These are phyloP conservation scores for Colletotrichum graminicola DNA, from an alignment of 2,329 filamentous ascomycete species.

Conservation along the genomic window DNA sequence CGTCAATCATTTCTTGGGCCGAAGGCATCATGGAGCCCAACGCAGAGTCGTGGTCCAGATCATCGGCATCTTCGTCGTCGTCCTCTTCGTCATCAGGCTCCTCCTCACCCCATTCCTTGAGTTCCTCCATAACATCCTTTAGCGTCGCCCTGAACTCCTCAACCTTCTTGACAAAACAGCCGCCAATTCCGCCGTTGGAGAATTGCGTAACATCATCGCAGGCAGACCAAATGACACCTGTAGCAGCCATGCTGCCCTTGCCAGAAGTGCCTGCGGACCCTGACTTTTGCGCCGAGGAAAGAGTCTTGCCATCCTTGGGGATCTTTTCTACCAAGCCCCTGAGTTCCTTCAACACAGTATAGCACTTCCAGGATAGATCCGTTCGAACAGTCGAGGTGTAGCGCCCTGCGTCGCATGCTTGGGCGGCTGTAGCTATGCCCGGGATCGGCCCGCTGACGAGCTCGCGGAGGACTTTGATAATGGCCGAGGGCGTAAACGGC, in stretches of 20 bases:
- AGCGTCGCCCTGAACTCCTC: conserved; percentile 81
- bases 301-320: conserved; percentile 66
- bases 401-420: conserved; percentile 70
- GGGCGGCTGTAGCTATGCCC: conserved; percentile 77
- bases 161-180: conserved; percentile 77
- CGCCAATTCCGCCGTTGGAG: conserved; percentile 75
- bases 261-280: conserved; percentile 52
- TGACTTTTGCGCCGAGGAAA: conserved; percentile 61
- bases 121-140: conserved; percentile 85
- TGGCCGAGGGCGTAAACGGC: conserved; percentile 85
- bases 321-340: conserved; percentile 71
- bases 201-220: conserved; percentile 80
- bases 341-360: conserved; percentile 73
- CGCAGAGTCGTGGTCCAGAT: conserved; percentile 56
- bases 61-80: conserved; percentile 59
- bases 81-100: conserved; percentile 70
- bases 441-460: conserved; percentile 81
- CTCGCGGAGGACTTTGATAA: conserved; percentile 77
- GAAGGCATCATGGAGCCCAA: conserved; percentile 47
- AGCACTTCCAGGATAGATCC: conserved; percentile 72
- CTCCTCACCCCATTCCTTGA: conserved; percentile 89
- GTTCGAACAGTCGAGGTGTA: conserved; percentile 74
- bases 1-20: conserved; percentile 72
- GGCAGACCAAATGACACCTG: conserved; percentile 84
- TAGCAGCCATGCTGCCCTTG: conserved; percentile 71